Percentiles rank a stretch among this genome's conserved stretches.
Evolutionary conservation across 768 basidiomycete species (phyloP).

Genomic region (Chalciporus pseudorubinellus): DNA sequence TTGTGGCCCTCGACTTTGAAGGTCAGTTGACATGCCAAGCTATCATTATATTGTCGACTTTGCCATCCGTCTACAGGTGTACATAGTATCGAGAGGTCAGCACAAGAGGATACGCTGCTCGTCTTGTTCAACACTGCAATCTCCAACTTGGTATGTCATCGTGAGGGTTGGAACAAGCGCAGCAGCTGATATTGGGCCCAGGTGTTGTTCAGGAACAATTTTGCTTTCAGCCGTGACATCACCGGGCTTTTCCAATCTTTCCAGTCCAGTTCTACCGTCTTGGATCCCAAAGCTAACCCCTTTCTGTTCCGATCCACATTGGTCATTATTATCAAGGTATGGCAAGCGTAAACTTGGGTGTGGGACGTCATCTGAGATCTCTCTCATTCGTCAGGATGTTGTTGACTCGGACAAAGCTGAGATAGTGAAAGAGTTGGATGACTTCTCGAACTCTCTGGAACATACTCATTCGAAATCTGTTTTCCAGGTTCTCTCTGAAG

Average conservation of each 20-base stretch:
- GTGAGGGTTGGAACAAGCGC: not conserved
- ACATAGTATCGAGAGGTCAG: slow-evolving; percentile 60
- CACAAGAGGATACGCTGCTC: slow-evolving; percentile 61
- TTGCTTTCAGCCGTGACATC: slow-evolving; percentile 60
- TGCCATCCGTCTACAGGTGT: slow-evolving; percentile 37
- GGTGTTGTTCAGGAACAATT: slow-evolving; percentile 68
- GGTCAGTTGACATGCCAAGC: slow-evolving; percentile 29
- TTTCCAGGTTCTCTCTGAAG: slow-evolving; percentile 50
- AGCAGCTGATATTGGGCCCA: slow-evolving; percentile 13
- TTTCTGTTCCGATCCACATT: slow-evolving; percentile 57
- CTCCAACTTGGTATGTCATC: slow-evolving; percentile 53
- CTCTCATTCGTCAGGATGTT: slow-evolving; percentile 47
- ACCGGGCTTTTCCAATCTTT: slow-evolving; percentile 61
- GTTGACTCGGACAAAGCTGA: slow-evolving; percentile 59
- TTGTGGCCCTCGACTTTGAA: slow-evolving; percentile 66
- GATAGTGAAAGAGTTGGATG: slow-evolving; percentile 53
- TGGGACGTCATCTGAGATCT: not conserved
- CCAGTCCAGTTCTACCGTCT: slow-evolving; percentile 54
- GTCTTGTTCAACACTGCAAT: slow-evolving; percentile 66
- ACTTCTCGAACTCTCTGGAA: not conserved
- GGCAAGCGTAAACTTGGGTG: not conserved
- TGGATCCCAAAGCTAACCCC: slow-evolving; percentile 59
- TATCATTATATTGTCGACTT: too few species aligned
- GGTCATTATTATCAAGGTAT: slow-evolving; percentile 62
- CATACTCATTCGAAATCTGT: not conserved